Conservation (phyloP, 2,329 filamentous ascomycete genomes). For the Aspergillus hiratsukae region DNA sequence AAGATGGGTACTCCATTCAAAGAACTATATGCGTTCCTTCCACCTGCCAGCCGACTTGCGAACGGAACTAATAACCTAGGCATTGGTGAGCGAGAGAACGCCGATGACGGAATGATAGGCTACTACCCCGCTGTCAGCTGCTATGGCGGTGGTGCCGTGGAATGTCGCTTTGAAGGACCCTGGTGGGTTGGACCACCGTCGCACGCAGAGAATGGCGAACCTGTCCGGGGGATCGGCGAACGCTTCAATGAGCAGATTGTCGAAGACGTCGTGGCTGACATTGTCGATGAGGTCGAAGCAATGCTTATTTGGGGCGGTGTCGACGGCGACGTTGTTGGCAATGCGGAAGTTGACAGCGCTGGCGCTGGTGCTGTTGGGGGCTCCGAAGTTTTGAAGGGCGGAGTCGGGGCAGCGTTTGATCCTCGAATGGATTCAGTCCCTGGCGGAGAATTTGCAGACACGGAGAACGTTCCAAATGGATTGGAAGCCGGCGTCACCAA, state of each 20-base stretch:
- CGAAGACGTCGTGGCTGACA: slow-evolving; percentile 88
- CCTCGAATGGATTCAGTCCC: slow-evolving; percentile 13
- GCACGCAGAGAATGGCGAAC: slow-evolving; percentile 40
- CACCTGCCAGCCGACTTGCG: slow-evolving; percentile 66
- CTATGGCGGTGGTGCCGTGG: slow-evolving; percentile 83
- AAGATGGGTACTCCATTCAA: slow-evolving; percentile 83
- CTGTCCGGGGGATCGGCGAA: slow-evolving; percentile 61
- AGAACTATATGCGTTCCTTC: slow-evolving; percentile 83
- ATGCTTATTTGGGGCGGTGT: slow-evolving; percentile 59
- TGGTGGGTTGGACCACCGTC: slow-evolving; percentile 83
- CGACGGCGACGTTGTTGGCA: slow-evolving; percentile 31
- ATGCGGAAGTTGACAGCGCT: slow-evolving; percentile 21
- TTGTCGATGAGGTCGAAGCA: slow-evolving; percentile 83
- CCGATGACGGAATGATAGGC: slow-evolving; percentile 91
- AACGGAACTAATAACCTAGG: slow-evolving; percentile 41
- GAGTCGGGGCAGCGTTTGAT: slow-evolving; percentile 29
- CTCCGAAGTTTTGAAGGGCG: slow-evolving; percentile 29
- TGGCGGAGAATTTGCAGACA: background rate
- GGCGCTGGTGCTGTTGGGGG: slow-evolving; percentile 26
- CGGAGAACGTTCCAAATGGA: slow-evolving; percentile 14
- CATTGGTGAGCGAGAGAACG: slow-evolving; percentile 72
- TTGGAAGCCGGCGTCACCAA: slow-evolving; percentile 16
- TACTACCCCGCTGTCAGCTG: slow-evolving; percentile 94
- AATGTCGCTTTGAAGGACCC: slow-evolving; percentile 89
- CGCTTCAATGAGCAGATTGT: slow-evolving; percentile 90